Evolutionary conservation across 768 basidiomycete species (phyloP), one percentile per base, ranked within the genome.

Genomic region (Pleurotus platypus): DNA sequence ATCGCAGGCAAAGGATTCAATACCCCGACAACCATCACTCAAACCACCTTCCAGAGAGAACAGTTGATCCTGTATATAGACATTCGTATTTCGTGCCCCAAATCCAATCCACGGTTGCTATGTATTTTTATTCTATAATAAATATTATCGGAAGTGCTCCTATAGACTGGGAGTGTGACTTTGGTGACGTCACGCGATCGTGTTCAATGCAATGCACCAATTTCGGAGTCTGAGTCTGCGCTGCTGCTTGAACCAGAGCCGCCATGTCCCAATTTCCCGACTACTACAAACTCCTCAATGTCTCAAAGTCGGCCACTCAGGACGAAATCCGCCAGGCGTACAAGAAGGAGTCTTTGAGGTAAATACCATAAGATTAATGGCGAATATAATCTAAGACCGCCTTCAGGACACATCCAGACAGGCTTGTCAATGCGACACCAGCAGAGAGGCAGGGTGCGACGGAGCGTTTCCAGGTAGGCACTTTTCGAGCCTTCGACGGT

Each of bases 341-440:
- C 73, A 89, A 83, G 72, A 86, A 78, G 61, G 90, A 92, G 68
- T 92, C 89, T 1, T 68, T 93, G 51, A 89, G 77, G 89, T 35
- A 35, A 3, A 11, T 35, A 11, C 2, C 11, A 9, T 9, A 35
- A 0, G 8, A 35, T 35, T 26, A 35, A 11, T 35, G 9, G 11
- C 30, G 30, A 35, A 35, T 35, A 4, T 8, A 35, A 4, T 35
- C 11, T 37, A 16, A 16, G 57, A 49, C 53, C 61, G 62, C 59
- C 42, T 57, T 60, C 60, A 94, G 89, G 71, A 94, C 92, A 1
- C 94, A 97, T 68, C 94, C 94, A 2, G 94, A 97, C 68, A 77
- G 94, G 61, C 74, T 94, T 20, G 76, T 75, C 15, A 89, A 85
- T 59, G 90, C 84, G 3, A 84, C 83, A 3, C 77, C 83, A 16